These are phyloP conservation scores for Wickerhamiella sorbophila DNA, from an alignment of 805 yeast genomes.

Conservation along the genomic window DNA sequence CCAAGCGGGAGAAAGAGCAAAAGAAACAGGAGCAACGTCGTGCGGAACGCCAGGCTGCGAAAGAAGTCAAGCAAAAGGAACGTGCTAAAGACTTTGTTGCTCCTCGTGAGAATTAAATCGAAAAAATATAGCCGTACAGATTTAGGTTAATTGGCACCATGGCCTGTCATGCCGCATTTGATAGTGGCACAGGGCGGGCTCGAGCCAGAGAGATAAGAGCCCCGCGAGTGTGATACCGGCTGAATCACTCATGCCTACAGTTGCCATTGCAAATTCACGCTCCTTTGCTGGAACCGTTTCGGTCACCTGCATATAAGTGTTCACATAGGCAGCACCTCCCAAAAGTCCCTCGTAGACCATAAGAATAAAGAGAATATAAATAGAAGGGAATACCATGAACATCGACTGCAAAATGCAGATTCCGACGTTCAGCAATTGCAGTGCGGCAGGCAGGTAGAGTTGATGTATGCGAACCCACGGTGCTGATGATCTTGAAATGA, in stretches of 20 bases:
- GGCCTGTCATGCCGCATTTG: slow-evolving; percentile 63
- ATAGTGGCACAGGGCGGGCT: slow-evolving; percentile 51
- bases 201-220: slow-evolving; percentile 55
- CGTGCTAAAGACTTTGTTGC: slow-evolving; percentile 70
- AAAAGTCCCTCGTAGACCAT: slow-evolving; percentile 74
- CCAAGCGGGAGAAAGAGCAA: slow-evolving; percentile 64
- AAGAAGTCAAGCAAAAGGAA: slow-evolving; percentile 50
- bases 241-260: slow-evolving; percentile 72
- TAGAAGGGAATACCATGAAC: slow-evolving; percentile 38
- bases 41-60: slow-evolving; percentile 59
- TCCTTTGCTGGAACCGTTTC: slow-evolving; percentile 39
- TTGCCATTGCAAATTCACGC: slow-evolving; percentile 69
- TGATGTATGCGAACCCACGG: slow-evolving; percentile 42
- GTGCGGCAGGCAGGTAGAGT: slow-evolving; percentile 45
- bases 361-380: slow-evolving; percentile 47
- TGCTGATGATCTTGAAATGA: slow-evolving; percentile 76
- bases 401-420: slow-evolving; percentile 52
- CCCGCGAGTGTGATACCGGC: slow-evolving; percentile 80
- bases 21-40: slow-evolving; percentile 62
- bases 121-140: slow-evolving; percentile 12
- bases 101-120: slow-evolving; percentile 59
- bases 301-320: slow-evolving; percentile 67
- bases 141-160: slow-evolving; percentile 43
- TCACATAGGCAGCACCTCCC: slow-evolving; percentile 85
- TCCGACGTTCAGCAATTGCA: slow-evolving; percentile 53